Evolutionary conservation across 2,329 filamentous ascomycete genomes (phyloP).

Genomic region (Botrytis pseudocinerea): DNA sequence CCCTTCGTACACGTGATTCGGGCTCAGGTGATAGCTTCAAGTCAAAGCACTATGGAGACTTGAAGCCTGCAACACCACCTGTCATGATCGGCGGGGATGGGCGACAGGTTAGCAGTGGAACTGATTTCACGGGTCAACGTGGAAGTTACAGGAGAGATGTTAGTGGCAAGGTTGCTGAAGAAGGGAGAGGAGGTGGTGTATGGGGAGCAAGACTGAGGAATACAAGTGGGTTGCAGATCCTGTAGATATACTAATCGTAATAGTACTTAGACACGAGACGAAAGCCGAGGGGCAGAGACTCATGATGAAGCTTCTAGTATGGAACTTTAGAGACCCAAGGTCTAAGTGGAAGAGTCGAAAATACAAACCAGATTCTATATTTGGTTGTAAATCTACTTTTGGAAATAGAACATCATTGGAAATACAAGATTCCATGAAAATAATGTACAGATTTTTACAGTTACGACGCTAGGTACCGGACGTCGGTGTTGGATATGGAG

Average conservation of each 20-base stretch:
- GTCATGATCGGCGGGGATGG: slow-evolving; percentile 48
- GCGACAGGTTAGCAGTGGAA: slow-evolving; percentile 58
- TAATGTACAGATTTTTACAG: not conserved
- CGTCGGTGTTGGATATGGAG: not conserved
- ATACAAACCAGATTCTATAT: not conserved
- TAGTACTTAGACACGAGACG: not conserved
- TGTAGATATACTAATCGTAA: not conserved
- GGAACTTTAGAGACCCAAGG: not conserved
- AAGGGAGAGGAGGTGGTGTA: slow-evolving; percentile 50
- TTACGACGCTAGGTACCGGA: not conserved
- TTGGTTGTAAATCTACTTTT: not conserved
- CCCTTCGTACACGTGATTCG: slow-evolving; percentile 26
- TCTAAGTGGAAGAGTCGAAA: not conserved
- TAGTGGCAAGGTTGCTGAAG: slow-evolving; percentile 72
- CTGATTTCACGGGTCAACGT: slow-evolving; percentile 49
- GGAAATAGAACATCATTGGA: not conserved
- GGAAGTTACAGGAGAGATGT: slow-evolving; percentile 53
- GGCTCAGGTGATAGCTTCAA: slow-evolving; percentile 44
- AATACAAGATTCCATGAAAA: not conserved
- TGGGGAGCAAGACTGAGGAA: slow-evolving; percentile 44
- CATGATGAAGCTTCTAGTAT: not conserved
- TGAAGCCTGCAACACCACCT: slow-evolving; percentile 55
- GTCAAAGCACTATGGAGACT: slow-evolving; percentile 59
- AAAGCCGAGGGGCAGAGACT: not conserved
- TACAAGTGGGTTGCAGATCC: slow-evolving; percentile 37